Percentiles rank a stretch among this genome's conserved stretches.
Evolutionary conservation across 257 asterid genomes (phyloP).

Genomic region (Salvia splendens): DNA sequence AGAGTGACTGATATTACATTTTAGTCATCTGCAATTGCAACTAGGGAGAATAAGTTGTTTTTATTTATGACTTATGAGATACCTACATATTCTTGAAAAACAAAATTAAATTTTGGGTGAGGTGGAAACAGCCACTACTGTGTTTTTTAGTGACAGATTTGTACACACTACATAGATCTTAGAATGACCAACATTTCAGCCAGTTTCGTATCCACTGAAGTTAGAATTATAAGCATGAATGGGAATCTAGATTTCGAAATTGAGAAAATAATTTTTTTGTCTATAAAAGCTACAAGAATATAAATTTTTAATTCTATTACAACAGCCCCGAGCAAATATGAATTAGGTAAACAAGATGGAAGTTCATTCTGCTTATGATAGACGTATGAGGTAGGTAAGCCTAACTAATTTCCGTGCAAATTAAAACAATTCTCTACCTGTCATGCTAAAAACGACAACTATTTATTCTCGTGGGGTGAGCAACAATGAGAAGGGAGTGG

Average conservation of each 20-base stretch:
- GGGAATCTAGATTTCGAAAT: not conserved
- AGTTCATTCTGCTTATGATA: not conserved
- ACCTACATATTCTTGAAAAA: not conserved
- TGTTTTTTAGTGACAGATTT: not conserved
- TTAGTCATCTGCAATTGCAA: not conserved
- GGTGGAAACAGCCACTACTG: not conserved
- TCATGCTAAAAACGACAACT: not conserved
- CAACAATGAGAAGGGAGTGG: not conserved
- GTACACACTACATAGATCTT: not conserved
- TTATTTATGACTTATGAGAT: not conserved
- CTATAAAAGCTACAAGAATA: not conserved
- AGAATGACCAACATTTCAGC: slow-evolving; percentile 3
- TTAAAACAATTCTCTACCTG: not conserved
- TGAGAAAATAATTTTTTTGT: not conserved
- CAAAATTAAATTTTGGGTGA: not conserved
- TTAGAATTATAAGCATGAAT: not conserved
- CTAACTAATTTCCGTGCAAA: not conserved
- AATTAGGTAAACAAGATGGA: not conserved
- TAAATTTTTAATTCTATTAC: not conserved
- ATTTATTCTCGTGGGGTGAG: not conserved
- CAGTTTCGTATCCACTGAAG: not conserved
- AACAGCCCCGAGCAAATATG: not conserved
- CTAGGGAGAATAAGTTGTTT: not conserved
- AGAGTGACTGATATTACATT: not conserved
- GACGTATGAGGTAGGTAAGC: not conserved